phyloP scores from a whole-genome alignment of 2,329 filamentous ascomycete species.

The Cordyceps javanica region DNA sequence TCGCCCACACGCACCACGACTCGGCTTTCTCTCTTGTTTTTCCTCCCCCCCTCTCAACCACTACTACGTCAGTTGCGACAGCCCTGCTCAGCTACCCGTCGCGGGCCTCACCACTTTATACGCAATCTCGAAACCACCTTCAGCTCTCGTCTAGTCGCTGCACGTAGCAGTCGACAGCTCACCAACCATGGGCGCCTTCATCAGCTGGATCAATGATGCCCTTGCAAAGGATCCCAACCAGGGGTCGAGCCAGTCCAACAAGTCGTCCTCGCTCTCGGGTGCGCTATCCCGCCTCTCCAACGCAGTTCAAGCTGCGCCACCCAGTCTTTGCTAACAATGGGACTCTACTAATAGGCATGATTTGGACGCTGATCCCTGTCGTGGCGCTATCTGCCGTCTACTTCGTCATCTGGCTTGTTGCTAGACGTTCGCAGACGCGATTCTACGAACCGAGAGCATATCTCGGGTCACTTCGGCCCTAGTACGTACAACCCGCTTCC shows the following conservation, averaged over 20 bases:
- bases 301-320: neutral
- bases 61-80: neutral
- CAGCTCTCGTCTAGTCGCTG: conserved; percentile 7
- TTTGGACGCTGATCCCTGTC: conserved; percentile 49
- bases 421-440: conserved; percentile 41
- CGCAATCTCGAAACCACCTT: conserved; percentile 11
- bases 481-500: conserved; percentile 32
- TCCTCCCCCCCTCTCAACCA: no score
- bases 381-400: conserved; percentile 42
- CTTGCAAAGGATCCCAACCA: conserved; percentile 18
- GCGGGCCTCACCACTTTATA: neutral
- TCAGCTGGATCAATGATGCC: conserved; percentile 32
- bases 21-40: neutral
- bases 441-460: conserved; percentile 53
- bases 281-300: conserved; percentile 13
- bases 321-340: neutral
- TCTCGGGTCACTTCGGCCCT: conserved; percentile 40
- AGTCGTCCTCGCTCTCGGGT: conserved; percentile 32
- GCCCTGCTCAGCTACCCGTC: neutral
- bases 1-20: conserved; percentile 1
- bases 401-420: conserved; percentile 43
- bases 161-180: conserved; percentile 13
- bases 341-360: conserved; percentile 29
- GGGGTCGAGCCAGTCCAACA: conserved; percentile 19
- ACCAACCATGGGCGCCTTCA: conserved; percentile 31